Conservation (phyloP, 805 yeast genomes). For the Alloascoidea africana region DNA sequence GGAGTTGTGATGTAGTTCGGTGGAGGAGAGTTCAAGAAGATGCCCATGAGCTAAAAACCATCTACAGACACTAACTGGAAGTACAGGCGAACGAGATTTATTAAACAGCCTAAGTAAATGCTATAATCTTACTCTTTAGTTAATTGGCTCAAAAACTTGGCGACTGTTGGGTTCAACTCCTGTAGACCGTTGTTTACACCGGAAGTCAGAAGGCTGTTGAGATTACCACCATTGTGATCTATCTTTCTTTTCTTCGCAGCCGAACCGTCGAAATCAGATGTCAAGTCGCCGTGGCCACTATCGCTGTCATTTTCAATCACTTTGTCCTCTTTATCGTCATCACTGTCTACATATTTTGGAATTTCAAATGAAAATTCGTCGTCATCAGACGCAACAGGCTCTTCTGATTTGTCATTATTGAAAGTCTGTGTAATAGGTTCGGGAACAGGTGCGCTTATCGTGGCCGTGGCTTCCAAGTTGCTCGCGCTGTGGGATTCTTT, state of each 20-base stretch:
- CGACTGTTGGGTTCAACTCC: conserved; percentile 8
- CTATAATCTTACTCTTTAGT: conserved; percentile 2
- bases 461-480: neutral
- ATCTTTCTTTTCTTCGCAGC: neutral
- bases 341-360: conserved; percentile 8
- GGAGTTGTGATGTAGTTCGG: neutral
- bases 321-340: conserved; percentile 6
- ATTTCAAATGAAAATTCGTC: conserved; percentile 12
- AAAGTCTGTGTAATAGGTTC: neutral
- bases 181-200: conserved; percentile 4
- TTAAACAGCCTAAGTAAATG: no score
- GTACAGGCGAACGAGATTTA: no score
- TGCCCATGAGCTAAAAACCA: no score
- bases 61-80: no score
- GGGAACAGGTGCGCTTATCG: neutral
- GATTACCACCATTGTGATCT: conserved; percentile 1
- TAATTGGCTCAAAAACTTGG: conserved; percentile 6
- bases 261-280: neutral
- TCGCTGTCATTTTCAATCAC: neutral
- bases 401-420: conserved; percentile 7
- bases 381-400: conserved; percentile 17
- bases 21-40: neutral
- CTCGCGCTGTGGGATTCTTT: no score
- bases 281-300: neutral
- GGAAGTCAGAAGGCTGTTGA: neutral